Conservation (phyloP, 306 rosid genomes). For the Prunus padus region DNA sequence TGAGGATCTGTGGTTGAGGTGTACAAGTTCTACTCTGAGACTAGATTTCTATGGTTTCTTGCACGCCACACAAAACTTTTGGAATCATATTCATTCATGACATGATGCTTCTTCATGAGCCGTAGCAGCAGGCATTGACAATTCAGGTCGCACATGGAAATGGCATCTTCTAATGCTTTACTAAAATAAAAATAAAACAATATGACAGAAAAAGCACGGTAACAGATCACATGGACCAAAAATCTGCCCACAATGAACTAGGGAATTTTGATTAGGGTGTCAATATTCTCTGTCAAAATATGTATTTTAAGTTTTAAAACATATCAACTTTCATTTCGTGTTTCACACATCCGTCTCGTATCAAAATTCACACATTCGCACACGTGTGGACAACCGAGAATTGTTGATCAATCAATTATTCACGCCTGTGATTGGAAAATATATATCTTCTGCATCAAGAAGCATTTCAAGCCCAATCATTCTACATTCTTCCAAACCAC, state of each 20-base stretch:
- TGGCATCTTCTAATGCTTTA: neutral
- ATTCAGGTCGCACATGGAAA: neutral
- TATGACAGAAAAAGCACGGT: neutral
- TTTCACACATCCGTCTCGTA: too few relatives aligned
- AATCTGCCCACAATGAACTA: too few relatives aligned
- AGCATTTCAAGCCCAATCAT: conserved; percentile 5
- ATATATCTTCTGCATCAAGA: conserved; percentile 18
- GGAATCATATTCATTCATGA: neutral
- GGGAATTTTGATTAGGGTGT: too few relatives aligned
- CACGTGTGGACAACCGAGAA: too few relatives aligned
- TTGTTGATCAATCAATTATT: too few relatives aligned
- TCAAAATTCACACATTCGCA: too few relatives aligned
- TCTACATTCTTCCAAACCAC: neutral
- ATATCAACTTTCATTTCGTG: too few relatives aligned
- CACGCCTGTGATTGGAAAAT: neutral
- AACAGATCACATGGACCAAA: neutral
- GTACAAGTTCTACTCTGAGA: neutral
- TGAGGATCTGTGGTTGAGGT: conserved; percentile 5
- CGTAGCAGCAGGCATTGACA: neutral
- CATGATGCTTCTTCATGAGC: neutral
- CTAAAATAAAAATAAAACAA: neutral
- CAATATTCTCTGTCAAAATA: too few relatives aligned
- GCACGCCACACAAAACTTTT: neutral
- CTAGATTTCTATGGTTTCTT: neutral
- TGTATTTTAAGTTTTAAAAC: too few relatives aligned